Evolutionary conservation across 495 filamentous ascomycete species (phyloP).

Genomic region (Penicillium subrubescens): DNA sequence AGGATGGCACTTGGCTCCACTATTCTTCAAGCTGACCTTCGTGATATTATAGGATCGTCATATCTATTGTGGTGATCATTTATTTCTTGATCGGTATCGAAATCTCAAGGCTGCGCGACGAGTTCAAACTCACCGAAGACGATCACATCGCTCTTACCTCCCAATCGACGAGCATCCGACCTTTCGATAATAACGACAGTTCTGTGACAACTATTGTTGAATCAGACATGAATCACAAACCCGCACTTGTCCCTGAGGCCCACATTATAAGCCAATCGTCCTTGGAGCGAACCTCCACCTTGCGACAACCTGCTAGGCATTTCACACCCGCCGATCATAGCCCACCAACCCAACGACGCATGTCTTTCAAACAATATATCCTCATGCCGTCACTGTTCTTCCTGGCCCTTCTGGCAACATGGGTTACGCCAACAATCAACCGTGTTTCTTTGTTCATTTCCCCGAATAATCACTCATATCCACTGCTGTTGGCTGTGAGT

Average conservation of each 20-base stretch:
- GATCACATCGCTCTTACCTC: conserved; percentile 32
- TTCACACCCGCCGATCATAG: neutral
- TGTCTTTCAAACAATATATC: conserved; percentile 49
- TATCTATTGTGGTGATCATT: conserved; percentile 39
- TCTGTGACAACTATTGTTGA: conserved; percentile 18
- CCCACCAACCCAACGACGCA: conserved; percentile 26
- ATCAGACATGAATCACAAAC: conserved; percentile 7
- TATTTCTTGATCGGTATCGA: conserved; percentile 45
- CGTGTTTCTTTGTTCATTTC: conserved; percentile 42
- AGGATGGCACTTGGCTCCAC: neutral
- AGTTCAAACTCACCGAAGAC: conserved; percentile 37
- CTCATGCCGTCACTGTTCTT: conserved; percentile 54
- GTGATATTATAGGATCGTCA: conserved; percentile 34
- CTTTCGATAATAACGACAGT: conserved; percentile 15
- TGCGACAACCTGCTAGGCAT: neutral
- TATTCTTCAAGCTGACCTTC: neutral
- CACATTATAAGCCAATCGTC: conserved; percentile 15
- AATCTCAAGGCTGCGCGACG: conserved; percentile 40
- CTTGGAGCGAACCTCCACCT: conserved; percentile 7
- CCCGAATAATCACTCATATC: conserved; percentile 32
- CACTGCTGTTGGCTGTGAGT: conserved; percentile 43
- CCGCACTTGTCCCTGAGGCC: conserved; percentile 1
- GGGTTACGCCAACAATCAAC: conserved; percentile 47
- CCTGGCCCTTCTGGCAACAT: conserved; percentile 44
- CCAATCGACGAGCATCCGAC: conserved; percentile 4